Conservation (phyloP, 139 green algal species). For the Tetradesmus lagerheimii region DNA sequence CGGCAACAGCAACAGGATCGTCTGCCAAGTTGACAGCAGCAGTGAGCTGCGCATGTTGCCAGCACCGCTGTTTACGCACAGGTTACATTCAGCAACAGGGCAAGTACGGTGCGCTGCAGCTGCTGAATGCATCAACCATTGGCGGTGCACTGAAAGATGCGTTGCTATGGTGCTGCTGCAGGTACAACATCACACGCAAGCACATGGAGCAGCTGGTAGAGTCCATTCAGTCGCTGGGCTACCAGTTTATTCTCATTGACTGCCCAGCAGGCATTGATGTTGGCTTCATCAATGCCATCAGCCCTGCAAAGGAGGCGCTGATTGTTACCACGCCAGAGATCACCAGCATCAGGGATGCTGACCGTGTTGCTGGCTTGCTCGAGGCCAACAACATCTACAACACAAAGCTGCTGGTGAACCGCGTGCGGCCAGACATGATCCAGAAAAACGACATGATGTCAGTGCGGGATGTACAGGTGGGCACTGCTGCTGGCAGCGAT, state of each 20-base stretch:
- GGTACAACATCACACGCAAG: constrained; percentile 86
- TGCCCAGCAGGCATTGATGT: constrained; percentile 90
- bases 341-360: constrained; percentile 87
- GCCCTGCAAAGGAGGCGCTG: constrained; percentile 85
- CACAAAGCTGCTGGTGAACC: constrained; percentile 93
- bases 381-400: constrained; percentile 92
- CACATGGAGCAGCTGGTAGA: constrained; percentile 89
- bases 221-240: constrained; percentile 79
- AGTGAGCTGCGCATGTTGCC: neutral
- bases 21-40: neutral
- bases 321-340: constrained; percentile 95
- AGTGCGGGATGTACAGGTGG: constrained; percentile 85
- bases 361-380: constrained; percentile 90
- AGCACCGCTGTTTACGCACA: neutral
- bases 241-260: constrained; percentile 93
- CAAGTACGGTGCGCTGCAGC: no score
- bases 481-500: neutral
- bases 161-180: constrained; percentile 24
- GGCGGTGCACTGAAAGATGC: no score
- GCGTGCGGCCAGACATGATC: constrained; percentile 91
- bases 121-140: no score
- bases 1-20: no score
- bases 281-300: constrained; percentile 94
- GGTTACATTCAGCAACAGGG: no score
- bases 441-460: constrained; percentile 95